phyloP scores from a whole-genome alignment of 352 stramenopile species.

The Pythium insidiosum region DNA sequence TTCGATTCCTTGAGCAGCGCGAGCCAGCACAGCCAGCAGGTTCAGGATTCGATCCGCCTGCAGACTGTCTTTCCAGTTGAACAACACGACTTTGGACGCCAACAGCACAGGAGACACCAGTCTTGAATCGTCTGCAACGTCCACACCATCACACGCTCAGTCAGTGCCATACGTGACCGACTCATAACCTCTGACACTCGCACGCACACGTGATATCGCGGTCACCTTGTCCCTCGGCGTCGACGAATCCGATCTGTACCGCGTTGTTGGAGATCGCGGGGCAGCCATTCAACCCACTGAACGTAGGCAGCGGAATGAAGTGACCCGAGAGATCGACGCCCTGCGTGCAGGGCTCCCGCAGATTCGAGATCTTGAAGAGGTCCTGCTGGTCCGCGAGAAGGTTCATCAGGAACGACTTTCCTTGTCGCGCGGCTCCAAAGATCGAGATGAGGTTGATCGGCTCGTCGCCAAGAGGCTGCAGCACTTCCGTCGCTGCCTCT shows the following conservation, averaged over 20 bases:
- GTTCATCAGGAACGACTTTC: conserved; percentile 87
- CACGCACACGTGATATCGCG: conserved; percentile 75
- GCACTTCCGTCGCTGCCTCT: conserved; percentile 45
- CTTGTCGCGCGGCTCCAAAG: conserved; percentile 76
- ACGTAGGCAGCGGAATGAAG: conserved; percentile 58
- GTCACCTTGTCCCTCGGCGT: conserved; percentile 80
- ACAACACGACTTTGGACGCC: conserved; percentile 82
- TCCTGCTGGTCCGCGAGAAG: conserved; percentile 80
- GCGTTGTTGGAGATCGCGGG: conserved; percentile 19
- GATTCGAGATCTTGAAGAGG: conserved; percentile 84
- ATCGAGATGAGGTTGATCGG: conserved; percentile 81
- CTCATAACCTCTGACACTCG: too few species aligned
- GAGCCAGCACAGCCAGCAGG: conserved; percentile 65
- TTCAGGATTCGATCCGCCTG: conserved; percentile 84
- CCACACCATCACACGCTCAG: too few species aligned
- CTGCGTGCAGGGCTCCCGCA: conserved; percentile 79
- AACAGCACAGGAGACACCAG: conserved; percentile 79
- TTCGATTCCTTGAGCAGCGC: conserved; percentile 76
- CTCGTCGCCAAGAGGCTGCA: conserved; percentile 52
- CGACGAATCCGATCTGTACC: conserved; percentile 79
- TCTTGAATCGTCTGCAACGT: conserved; percentile 68
- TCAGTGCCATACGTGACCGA: too few species aligned
- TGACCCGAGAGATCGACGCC: conserved; percentile 76
- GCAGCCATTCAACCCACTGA: conserved; percentile 68
- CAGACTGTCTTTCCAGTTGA: conserved; percentile 87